Evolutionary conservation across 208 protist genomes (phyloP).

Genomic region (Trypanosoma vivax): DNA sequence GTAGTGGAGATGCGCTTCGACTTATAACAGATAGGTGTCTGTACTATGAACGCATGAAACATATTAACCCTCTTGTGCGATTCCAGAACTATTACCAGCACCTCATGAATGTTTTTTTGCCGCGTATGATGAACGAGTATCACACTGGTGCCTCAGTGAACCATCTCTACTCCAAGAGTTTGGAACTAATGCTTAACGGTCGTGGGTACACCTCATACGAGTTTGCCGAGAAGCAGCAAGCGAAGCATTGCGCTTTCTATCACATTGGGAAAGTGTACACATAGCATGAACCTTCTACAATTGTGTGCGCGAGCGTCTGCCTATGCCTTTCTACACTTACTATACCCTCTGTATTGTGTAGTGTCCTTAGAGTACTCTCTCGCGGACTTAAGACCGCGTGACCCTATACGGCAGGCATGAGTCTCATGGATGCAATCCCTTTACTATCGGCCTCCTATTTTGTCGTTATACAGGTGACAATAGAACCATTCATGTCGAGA

Average conservation of each 20-base stretch:
- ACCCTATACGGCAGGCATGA: too few species aligned
- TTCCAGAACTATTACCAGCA: constrained; percentile 76
- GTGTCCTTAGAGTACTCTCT: too few species aligned
- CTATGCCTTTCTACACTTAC: background rate
- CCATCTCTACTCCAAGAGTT: constrained; percentile 74
- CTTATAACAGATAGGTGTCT: constrained; percentile 79
- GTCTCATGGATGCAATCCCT: too few species aligned
- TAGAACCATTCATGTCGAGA: too few species aligned
- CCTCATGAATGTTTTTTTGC: constrained; percentile 57
- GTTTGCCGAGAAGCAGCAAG: constrained; percentile 84
- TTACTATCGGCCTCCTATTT: too few species aligned
- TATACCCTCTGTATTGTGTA: too few species aligned
- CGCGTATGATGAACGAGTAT: constrained; percentile 53
- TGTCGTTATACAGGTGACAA: too few species aligned
- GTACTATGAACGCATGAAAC: constrained; percentile 79
- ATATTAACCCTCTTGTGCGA: constrained; percentile 67
- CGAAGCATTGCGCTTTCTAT: constrained; percentile 72
- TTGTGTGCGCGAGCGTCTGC: constrained; percentile 4
- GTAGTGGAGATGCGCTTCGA: constrained; percentile 71
- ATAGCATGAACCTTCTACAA: constrained; percentile 18
- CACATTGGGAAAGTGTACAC: constrained; percentile 81
- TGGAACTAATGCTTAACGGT: constrained; percentile 86
- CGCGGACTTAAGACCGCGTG: too few species aligned
- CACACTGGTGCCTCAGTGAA: constrained; percentile 73
- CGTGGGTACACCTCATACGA: constrained; percentile 86